These are phyloP conservation scores for Litchi chinensis DNA, from an alignment of 345 rosid species.

Conservation along the genomic window DNA sequence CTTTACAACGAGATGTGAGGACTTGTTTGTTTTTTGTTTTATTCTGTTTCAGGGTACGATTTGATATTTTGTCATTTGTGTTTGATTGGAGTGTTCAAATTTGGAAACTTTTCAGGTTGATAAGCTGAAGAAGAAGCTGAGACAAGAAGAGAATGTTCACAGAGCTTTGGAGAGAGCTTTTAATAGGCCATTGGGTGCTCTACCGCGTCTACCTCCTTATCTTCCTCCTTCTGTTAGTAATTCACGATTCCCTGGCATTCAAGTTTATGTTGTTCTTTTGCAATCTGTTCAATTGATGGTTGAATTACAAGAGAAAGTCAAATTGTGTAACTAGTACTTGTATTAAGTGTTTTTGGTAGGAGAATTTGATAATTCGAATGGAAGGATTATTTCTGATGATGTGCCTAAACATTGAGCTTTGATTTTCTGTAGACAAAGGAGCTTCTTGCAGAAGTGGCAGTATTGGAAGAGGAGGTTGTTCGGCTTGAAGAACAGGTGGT, in stretches of 20 bases:
- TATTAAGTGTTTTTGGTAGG: no score
- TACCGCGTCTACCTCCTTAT: constrained; percentile 92
- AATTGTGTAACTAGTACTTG: no score
- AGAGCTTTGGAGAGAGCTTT: constrained; percentile 91
- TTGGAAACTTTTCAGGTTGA: constrained; percentile 59
- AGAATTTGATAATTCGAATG: not conserved
- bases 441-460: constrained; percentile 96
- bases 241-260: constrained; percentile 12
- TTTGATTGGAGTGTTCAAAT: not conserved
- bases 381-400: not conserved
- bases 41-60: not conserved
- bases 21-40: not conserved
- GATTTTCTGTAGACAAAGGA: constrained; percentile 61
- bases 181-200: constrained; percentile 81
- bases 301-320: not conserved
- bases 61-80: constrained; percentile 7
- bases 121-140: constrained; percentile 78
- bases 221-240: constrained; percentile 79
- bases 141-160: constrained; percentile 80
- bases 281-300: not conserved
- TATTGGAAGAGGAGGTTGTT: constrained; percentile 84
- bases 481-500: constrained; percentile 84
- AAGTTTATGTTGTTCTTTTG: not conserved
- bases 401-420: constrained; percentile 11
- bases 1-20: constrained; percentile 78